These are phyloP conservation scores for Penicillium goetzii DNA, from an alignment of 495 filamentous ascomycete genomes.

Conservation along the genomic window DNA sequence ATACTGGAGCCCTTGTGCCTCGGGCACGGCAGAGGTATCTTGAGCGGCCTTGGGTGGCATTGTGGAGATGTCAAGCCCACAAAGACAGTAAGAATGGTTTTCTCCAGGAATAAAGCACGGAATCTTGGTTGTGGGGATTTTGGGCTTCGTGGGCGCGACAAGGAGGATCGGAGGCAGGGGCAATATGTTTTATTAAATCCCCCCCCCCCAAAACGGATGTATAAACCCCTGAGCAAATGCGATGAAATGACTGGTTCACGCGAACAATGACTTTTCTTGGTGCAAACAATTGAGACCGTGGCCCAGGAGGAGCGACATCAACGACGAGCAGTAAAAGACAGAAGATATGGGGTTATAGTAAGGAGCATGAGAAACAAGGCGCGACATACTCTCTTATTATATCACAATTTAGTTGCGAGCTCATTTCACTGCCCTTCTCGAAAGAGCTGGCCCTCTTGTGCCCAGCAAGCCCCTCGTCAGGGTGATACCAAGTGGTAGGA, in stretches of 20 bases:
- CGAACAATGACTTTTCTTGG: constrained; percentile 4
- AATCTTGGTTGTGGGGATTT: not conserved
- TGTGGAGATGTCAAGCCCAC: not conserved
- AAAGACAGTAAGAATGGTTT: not conserved
- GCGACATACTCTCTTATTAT: constrained; percentile 25
- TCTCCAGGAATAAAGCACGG: not conserved
- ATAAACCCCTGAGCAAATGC: constrained; percentile 1
- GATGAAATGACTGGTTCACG: constrained; percentile 2
- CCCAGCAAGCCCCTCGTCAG: constrained; percentile 23
- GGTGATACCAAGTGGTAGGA: constrained; percentile 26
- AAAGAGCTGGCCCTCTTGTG: constrained; percentile 25
- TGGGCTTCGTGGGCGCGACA: not conserved
- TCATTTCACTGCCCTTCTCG: constrained; percentile 15
- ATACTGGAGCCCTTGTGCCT: constrained; percentile 46
- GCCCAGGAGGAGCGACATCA: constrained; percentile 9
- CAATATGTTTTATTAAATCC: not conserved
- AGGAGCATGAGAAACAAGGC: constrained; percentile 1
- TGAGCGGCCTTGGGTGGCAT: constrained; percentile 38
- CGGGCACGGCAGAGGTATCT: constrained; percentile 35
- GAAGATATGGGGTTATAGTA: constrained; percentile 4
- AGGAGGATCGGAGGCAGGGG: not conserved
- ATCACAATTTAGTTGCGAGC: constrained; percentile 15
- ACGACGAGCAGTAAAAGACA: constrained; percentile 14
- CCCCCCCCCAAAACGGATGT: not conserved
- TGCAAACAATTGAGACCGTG: constrained; percentile 19